A percentile compares a stretch with the other conserved stretches of the same genome.
Conservation (phyloP, 257 asterid species). For the Vinca minor region DNA sequence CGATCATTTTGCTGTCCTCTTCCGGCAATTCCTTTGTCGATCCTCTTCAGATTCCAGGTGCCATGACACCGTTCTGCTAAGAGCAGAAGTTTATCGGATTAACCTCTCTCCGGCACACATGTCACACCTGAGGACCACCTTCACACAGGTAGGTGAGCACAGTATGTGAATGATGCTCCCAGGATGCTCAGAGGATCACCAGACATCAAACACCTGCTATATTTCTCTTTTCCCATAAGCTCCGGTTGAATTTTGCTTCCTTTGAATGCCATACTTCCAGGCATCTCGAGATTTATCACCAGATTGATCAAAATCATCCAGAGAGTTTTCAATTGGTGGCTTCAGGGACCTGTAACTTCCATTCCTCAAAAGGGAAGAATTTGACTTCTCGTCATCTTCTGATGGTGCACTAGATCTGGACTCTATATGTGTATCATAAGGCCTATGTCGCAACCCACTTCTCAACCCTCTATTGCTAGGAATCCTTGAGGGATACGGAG, state of each 20-base stretch:
- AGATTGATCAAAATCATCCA: slow-evolving; percentile 59
- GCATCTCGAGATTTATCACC: slow-evolving; percentile 63
- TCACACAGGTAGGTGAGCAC: not conserved
- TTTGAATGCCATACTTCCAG: slow-evolving; percentile 55
- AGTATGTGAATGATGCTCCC: slow-evolving; percentile 2
- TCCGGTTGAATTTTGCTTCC: slow-evolving; percentile 42
- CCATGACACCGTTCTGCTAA: not conserved
- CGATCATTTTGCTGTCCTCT: no score
- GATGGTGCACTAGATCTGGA: slow-evolving; percentile 91
- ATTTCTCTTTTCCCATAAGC: slow-evolving; percentile 45
- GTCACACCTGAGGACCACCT: not conserved
- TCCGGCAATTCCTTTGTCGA: not conserved
- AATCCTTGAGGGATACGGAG: slow-evolving; percentile 39
- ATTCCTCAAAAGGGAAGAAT: slow-evolving; percentile 39
- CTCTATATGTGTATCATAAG: slow-evolving; percentile 64
- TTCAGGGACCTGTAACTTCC: slow-evolving; percentile 55
- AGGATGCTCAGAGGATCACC: slow-evolving; percentile 8
- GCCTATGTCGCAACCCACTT: slow-evolving; percentile 62
- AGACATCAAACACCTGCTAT: slow-evolving; percentile 24
- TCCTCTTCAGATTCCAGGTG: not conserved
- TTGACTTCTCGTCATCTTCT: slow-evolving; percentile 84
- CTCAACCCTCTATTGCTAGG: slow-evolving; percentile 55
- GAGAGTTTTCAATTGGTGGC: slow-evolving; percentile 45
- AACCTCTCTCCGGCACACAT: not conserved
- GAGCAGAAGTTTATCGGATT: not conserved